Percentiles rank a stretch among this genome's conserved stretches.
phyloP scores from a whole-genome alignment of 306 rosid genomes.

The Rosa rugosa region DNA sequence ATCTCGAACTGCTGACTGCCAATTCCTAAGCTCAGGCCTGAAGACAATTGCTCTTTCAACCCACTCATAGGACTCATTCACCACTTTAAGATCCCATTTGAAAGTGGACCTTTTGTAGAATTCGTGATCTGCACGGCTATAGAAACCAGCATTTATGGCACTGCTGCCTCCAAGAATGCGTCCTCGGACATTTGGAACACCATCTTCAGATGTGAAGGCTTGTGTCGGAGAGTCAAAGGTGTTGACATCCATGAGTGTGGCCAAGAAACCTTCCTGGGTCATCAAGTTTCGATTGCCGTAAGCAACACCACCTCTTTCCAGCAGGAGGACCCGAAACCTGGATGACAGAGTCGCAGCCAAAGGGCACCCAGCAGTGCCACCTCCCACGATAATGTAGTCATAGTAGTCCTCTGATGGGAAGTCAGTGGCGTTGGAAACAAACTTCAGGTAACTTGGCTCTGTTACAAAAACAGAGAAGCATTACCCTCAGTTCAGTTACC shows the following conservation, averaged over 20 bases:
- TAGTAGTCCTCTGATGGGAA: conserved; percentile 71
- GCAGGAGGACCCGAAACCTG: conserved; percentile 51
- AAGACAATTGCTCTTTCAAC: conserved; percentile 75
- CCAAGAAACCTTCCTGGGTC: conserved; percentile 87
- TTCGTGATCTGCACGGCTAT: conserved; percentile 68
- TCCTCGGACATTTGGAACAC: conserved; percentile 85
- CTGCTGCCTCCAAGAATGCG: conserved; percentile 95
- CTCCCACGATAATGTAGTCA: conserved; percentile 85
- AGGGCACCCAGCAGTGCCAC: conserved; percentile 96
- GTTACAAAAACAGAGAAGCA: conserved; percentile 2
- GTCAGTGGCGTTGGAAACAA: conserved; percentile 63
- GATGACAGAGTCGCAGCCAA: conserved; percentile 76
- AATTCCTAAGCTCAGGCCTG: conserved; percentile 51
- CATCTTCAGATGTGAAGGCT: conserved; percentile 76
- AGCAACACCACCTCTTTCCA: conserved; percentile 69
- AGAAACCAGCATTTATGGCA: conserved; percentile 91
- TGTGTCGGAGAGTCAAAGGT: conserved; percentile 59
- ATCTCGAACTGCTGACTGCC: conserved; percentile 85
- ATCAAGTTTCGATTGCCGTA: conserved; percentile 45
- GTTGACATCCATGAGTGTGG: conserved; percentile 41
- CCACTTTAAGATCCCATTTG: conserved; percentile 54
- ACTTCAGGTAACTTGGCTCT: conserved; percentile 48
- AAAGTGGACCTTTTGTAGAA: conserved; percentile 47
- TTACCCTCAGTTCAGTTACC: neutral
- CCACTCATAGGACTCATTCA: conserved; percentile 77